Percentiles rank a stretch among this genome's conserved stretches.
Conservation (phyloP, 2,329 filamentous ascomycete genomes). For the Cyphellophora europaea region DNA sequence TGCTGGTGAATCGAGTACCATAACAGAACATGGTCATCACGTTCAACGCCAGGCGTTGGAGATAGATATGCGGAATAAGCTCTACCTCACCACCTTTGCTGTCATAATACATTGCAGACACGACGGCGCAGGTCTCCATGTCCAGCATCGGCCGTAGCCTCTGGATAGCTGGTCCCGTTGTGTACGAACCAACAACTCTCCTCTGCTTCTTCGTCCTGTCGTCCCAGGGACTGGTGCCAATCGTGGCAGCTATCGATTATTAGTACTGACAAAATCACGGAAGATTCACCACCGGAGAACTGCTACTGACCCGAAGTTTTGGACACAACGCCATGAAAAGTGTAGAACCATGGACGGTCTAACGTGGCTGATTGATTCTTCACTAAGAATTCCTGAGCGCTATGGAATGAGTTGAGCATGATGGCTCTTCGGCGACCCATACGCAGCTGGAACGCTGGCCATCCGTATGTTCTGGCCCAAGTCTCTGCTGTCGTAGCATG, state of each 20-base stretch:
- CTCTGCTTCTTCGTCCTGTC: constrained; percentile 10
- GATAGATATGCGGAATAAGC: constrained; percentile 7
- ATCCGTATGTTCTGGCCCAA: constrained; percentile 6
- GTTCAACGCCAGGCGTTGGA: constrained; percentile 6
- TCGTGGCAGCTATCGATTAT: constrained; percentile 6
- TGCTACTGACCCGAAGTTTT: no score
- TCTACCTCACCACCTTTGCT: constrained; percentile 3
- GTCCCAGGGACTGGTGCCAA: constrained; percentile 11
- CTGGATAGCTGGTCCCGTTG: constrained; percentile 7
- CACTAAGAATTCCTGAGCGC: constrained; percentile 7
- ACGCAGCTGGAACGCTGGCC: constrained; percentile 7
- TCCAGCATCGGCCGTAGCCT: constrained; percentile 6
- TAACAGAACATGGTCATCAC: constrained; percentile 11
- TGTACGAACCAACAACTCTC: constrained; percentile 9
- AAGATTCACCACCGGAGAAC: no score
- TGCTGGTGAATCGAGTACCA: constrained; percentile 4
- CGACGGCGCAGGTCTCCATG: constrained; percentile 7
- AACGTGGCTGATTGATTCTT: constrained; percentile 8
- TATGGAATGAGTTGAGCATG: constrained; percentile 7
- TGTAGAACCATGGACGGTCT: constrained; percentile 9
- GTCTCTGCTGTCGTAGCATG: constrained; percentile 8
- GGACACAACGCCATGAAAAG: constrained; percentile 8
- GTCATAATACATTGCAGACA: constrained; percentile 5
- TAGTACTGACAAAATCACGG: constrained; percentile 2
- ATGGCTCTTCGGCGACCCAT: constrained; percentile 6